Evolutionary conservation across 1,284 basidiomycete species (phyloP).

Genomic region (Sparassis latifolia): DNA sequence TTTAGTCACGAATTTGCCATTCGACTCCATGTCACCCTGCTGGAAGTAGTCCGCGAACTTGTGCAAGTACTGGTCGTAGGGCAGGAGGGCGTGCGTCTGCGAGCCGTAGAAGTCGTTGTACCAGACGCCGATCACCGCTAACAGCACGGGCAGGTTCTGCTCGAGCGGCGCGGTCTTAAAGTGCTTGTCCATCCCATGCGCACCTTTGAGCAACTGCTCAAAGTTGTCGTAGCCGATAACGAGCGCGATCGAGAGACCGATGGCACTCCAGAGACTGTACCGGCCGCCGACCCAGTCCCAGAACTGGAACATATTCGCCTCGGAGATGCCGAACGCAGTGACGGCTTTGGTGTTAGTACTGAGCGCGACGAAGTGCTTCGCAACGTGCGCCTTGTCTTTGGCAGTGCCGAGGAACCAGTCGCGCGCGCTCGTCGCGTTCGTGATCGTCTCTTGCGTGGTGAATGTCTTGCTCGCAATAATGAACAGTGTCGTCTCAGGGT

Average conservation of each 20-base stretch:
- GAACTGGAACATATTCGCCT: constrained; percentile 98
- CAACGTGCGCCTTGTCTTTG: constrained; percentile 86
- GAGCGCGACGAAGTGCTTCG: constrained; percentile 98
- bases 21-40: constrained; percentile 99
- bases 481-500: constrained; percentile 94
- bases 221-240: constrained; percentile 95
- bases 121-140: constrained; percentile 94
- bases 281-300: constrained; percentile 99
- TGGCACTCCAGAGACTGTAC: constrained; percentile 98
- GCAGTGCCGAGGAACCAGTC: constrained; percentile 91
- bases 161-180: constrained; percentile 88
- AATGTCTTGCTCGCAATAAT: constrained; percentile 99
- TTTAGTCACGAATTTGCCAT: constrained; percentile 96
- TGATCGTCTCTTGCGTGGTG: constrained; percentile 99
- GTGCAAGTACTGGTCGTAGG: constrained; percentile 98
- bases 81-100: constrained; percentile 92
- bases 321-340: constrained; percentile 89
- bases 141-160: constrained; percentile 87
- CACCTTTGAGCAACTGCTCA: constrained; percentile 83
- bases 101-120: constrained; percentile 98
- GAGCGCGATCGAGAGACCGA: constrained; percentile 91
- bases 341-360: constrained; percentile 95
- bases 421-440: constrained; percentile 91
- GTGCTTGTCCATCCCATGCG: constrained; percentile 97
- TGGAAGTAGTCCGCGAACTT: constrained; percentile 99